These are phyloP conservation scores for Boletus sp. DNA, from an alignment of 768 basidiomycete species.

Conservation along the genomic window DNA sequence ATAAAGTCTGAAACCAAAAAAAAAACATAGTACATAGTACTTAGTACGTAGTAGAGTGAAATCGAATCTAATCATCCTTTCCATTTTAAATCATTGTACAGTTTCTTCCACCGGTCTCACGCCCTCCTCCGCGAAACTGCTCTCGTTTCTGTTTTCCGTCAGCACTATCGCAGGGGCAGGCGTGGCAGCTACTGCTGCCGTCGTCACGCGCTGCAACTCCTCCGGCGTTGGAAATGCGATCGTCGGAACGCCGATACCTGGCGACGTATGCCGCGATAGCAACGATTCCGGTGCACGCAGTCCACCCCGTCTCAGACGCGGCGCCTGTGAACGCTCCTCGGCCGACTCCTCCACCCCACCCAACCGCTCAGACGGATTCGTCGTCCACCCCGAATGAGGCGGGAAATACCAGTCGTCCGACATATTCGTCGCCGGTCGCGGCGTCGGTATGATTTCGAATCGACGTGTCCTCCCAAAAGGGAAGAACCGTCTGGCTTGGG, in stretches of 20 bases:
- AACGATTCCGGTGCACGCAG: conserved; percentile 63
- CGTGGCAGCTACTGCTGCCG: conserved; percentile 6
- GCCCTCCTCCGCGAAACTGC: not conserved
- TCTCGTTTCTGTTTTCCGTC: conserved; percentile 11
- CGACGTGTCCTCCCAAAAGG: conserved; percentile 49
- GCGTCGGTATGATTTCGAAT: conserved; percentile 36
- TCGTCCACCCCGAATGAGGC: conserved; percentile 21
- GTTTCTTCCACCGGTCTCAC: conserved; percentile 11
- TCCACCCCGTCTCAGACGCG: conserved; percentile 67
- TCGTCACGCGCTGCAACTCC: conserved; percentile 20
- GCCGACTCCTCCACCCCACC: conserved; percentile 25
- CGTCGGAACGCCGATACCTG: conserved; percentile 22
- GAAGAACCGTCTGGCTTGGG: conserved; percentile 53
- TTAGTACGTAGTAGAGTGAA: not conserved
- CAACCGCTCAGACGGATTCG: conserved; percentile 18
- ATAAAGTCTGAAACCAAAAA: not conserved
- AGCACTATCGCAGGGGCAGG: not conserved
- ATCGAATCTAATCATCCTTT: conserved; percentile 7
- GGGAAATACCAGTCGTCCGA: conserved; percentile 36
- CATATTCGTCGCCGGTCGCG: conserved; percentile 28
- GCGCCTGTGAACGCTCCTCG: conserved; percentile 38
- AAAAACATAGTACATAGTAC: not conserved
- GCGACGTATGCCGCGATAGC: conserved; percentile 47
- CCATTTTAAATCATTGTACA: conserved; percentile 13
- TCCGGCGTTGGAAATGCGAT: conserved; percentile 23